Evolutionary conservation across 495 filamentous ascomycete species (phyloP).

Genomic region (Sphaerosporella brunnea): DNA sequence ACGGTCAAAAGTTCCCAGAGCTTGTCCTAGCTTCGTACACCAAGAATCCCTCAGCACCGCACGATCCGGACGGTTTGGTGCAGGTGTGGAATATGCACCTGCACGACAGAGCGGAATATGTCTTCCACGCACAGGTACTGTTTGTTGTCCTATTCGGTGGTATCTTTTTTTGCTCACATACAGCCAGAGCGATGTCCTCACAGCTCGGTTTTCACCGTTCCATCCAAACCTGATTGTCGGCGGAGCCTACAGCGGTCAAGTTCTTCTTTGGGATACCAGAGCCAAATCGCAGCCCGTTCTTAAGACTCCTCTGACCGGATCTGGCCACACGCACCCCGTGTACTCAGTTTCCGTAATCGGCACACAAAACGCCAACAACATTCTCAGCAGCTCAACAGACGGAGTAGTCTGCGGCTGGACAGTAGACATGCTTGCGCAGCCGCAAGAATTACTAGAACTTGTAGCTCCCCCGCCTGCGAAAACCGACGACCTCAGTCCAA

Average conservation of each 20-base stretch:
- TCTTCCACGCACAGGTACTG: slow-evolving; percentile 63
- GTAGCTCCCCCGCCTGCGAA: slow-evolving; percentile 71
- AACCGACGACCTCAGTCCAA: slow-evolving; percentile 87
- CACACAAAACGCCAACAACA: slow-evolving; percentile 97
- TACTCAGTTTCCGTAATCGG: slow-evolving; percentile 91
- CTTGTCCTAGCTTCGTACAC: slow-evolving; percentile 87
- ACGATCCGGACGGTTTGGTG: slow-evolving; percentile 85
- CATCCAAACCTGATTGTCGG: slow-evolving; percentile 91
- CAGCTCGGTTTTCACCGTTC: slow-evolving; percentile 92
- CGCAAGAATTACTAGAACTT: slow-evolving; percentile 79
- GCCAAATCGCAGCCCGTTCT: slow-evolving; percentile 75
- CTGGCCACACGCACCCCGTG: slow-evolving; percentile 87
- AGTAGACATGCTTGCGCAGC: slow-evolving; percentile 89
- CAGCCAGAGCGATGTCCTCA: slow-evolving; percentile 61
- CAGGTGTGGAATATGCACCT: slow-evolving; percentile 96
- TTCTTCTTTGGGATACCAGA: slow-evolving; percentile 95
- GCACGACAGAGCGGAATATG: slow-evolving; percentile 81
- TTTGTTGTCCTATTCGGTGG: slow-evolving; percentile 4
- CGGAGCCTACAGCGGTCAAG: slow-evolving; percentile 88
- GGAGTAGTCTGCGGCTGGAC: slow-evolving; percentile 94
- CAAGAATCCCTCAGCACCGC: slow-evolving; percentile 84
- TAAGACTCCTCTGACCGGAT: slow-evolving; percentile 84
- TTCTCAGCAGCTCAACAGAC: slow-evolving; percentile 88
- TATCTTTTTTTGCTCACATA: slow-evolving; percentile 2
- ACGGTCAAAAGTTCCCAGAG: slow-evolving; percentile 51